Evolutionary conservation across 176 grass and related monocot species (phyloP).

Genomic region (Rhynchospora breviuscula): DNA sequence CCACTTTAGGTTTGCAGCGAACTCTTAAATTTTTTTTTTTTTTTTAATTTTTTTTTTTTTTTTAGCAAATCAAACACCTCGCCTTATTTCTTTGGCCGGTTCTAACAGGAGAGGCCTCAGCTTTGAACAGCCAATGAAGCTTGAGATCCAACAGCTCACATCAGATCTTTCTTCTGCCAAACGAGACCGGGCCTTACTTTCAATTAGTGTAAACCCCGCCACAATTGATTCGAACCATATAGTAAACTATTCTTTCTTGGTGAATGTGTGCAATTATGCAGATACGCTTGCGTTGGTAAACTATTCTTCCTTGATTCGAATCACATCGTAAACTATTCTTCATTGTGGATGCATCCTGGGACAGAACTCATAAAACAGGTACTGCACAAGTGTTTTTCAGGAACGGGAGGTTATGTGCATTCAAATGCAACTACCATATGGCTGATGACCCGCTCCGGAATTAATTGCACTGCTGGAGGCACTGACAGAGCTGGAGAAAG

Average conservation of each 20-base stretch:
- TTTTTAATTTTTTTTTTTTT: background rate
- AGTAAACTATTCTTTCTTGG: conserved; percentile 71
- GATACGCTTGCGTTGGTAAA: conserved; percentile 89
- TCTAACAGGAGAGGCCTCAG: conserved; percentile 59
- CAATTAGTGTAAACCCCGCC: conserved; percentile 81
- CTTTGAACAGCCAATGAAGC: conserved; percentile 83
- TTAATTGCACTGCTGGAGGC: no score
- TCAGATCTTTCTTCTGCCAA: conserved; percentile 79
- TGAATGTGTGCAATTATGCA: conserved; percentile 62
- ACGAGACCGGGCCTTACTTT: conserved; percentile 80
- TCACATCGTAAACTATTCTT: no score
- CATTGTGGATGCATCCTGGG: no score
- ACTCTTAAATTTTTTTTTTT: background rate
- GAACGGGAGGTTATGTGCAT: no score
- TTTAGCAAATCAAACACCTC: background rate
- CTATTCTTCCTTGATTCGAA: no score
- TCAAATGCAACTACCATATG: no score
- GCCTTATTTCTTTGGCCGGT: conserved; percentile 25
- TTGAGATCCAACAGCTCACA: conserved; percentile 81
- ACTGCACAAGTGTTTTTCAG: no score
- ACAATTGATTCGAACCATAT: conserved; percentile 77
- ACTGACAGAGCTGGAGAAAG: no score
- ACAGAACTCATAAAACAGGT: no score
- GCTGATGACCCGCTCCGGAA: no score
- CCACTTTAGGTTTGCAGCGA: background rate